A percentile compares a stretch with the other conserved stretches of the same genome.
phyloP scores from a whole-genome alignment of 306 rosid genomes.

The Medicago ruthenica region DNA sequence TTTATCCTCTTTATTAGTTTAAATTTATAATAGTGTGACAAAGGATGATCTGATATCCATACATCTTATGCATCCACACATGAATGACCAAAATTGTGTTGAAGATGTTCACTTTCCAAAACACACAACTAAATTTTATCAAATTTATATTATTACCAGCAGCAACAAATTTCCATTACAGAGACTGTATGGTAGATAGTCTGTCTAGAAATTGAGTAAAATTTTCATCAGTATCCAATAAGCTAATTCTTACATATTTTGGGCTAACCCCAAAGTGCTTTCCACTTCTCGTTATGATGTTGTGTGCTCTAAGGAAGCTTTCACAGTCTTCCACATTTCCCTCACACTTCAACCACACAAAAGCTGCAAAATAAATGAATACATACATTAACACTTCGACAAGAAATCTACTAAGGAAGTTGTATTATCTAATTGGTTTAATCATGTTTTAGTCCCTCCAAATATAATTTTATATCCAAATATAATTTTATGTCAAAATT shows the following conservation, averaged over 20 bases:
- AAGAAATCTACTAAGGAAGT: neutral
- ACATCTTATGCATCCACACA: neutral
- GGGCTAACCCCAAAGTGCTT: slow-evolving; percentile 57
- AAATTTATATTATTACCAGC: neutral
- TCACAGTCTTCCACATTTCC: slow-evolving; percentile 56
- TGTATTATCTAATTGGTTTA: too few relatives aligned
- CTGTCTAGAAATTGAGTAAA: slow-evolving; percentile 48
- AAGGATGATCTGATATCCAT: neutral
- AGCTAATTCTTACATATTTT: slow-evolving; percentile 57
- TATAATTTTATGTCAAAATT: too few relatives aligned
- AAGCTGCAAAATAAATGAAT: slow-evolving; percentile 43
- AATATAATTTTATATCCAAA: too few relatives aligned
- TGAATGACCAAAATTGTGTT: neutral
- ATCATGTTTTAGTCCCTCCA: too few relatives aligned
- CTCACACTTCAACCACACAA: slow-evolving; percentile 63
- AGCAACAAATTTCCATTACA: neutral
- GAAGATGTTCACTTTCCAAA: neutral
- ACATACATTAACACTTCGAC: neutral
- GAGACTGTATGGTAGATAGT: slow-evolving; percentile 37
- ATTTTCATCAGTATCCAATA: slow-evolving; percentile 58
- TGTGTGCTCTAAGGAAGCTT: slow-evolving; percentile 49
- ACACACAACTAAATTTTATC: neutral
- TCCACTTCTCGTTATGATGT: slow-evolving; percentile 60
- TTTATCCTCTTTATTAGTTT: neutral
- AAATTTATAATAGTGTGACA: neutral